Percentiles rank a stretch among this genome's conserved stretches.
Conservation (phyloP, 73 alveolate genomes). For the Paramecium sexaurelia region DNA sequence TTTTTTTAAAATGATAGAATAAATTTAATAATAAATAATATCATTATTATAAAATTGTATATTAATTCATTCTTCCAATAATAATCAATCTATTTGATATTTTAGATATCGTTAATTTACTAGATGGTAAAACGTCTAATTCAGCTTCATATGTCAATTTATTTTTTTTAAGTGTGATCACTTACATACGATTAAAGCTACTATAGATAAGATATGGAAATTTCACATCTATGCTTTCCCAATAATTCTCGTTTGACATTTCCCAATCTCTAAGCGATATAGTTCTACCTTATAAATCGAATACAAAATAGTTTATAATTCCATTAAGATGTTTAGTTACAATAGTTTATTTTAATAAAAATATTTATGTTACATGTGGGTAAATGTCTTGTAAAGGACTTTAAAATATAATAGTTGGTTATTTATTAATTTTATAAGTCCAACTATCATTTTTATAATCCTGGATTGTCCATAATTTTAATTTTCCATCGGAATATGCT, state of each 20-base stretch:
- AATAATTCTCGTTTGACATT: constrained; percentile 7
- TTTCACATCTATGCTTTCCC: constrained; percentile 6
- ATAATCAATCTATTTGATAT: not conserved
- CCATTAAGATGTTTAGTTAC: constrained; percentile 27
- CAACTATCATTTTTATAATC: not conserved
- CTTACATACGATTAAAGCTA: not conserved
- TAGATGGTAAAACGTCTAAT: not conserved
- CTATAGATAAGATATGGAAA: not conserved
- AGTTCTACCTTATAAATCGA: not conserved
- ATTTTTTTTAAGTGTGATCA: not conserved
- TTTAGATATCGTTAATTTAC: not conserved
- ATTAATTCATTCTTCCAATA: not conserved
- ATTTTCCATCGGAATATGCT: not conserved
- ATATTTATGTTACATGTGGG: not conserved
- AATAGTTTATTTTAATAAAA: constrained; percentile 9
- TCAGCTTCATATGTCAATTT: not conserved
- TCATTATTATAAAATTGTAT: no score
- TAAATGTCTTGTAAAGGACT: not conserved
- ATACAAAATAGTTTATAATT: not conserved
- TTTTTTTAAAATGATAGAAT: no score
- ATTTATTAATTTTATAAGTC: not conserved
- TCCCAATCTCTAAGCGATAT: constrained; percentile 13
- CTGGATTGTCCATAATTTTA: not conserved
- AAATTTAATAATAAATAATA: no score
- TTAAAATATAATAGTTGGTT: not conserved